Evolutionary conservation across 768 basidiomycete species (phyloP).

Genomic region (Kwoniella bestiolae): DNA sequence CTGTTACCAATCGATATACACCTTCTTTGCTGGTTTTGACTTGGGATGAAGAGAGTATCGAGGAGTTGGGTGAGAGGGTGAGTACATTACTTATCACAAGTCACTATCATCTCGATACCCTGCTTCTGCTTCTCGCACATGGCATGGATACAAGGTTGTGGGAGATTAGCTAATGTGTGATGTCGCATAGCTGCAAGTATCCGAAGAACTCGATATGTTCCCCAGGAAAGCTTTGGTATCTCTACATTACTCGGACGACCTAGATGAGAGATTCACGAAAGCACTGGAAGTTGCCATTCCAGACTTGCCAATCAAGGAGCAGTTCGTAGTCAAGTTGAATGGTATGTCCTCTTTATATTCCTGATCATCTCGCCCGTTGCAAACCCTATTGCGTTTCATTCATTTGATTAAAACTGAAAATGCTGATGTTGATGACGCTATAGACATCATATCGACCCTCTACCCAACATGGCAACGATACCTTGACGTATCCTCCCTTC

Average conservation of each 20-base stretch:
- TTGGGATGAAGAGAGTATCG: conserved; percentile 42
- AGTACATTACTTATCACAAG: conserved; percentile 2
- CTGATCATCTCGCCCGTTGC: neutral
- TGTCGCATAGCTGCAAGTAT: conserved; percentile 17
- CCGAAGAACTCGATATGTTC: conserved; percentile 24
- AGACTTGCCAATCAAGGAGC: conserved; percentile 20
- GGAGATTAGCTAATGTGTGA: neutral
- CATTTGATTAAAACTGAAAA: no score
- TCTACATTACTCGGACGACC: conserved; percentile 35
- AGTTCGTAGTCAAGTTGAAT: conserved; percentile 20
- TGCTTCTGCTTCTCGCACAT: no score
- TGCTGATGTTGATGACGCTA: neutral
- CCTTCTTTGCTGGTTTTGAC: conserved; percentile 39
- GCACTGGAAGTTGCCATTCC: conserved; percentile 22
- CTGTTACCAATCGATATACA: conserved; percentile 21
- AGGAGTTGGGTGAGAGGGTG: conserved; percentile 41
- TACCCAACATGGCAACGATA: conserved; percentile 24
- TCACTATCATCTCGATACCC: no score
- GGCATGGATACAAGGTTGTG: neutral
- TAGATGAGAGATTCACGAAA: conserved; percentile 33
- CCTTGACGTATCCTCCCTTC: conserved; percentile 6
- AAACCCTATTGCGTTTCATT: no score
- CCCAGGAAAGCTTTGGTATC: conserved; percentile 24
- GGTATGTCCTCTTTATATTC: conserved; percentile 7
- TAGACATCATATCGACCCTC: conserved; percentile 18